phyloP scores from a whole-genome alignment of 805 yeast genomes.

The Lipomyces sp. region DNA sequence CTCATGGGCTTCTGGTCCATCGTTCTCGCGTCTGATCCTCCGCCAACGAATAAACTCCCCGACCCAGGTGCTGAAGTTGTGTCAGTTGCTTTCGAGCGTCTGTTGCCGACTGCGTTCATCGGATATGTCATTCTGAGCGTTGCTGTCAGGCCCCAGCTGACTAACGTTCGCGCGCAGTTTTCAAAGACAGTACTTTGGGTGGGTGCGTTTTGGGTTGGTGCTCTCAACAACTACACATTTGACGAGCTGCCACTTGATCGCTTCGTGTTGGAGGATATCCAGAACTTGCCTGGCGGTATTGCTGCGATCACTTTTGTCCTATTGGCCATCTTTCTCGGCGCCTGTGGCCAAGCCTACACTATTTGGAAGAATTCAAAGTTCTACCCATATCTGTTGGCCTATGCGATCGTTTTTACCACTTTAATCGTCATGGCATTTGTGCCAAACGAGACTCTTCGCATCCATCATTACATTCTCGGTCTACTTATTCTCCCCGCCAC shows the following conservation, averaged over 20 bases:
- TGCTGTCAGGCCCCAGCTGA: conserved; percentile 34
- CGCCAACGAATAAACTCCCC: conserved; percentile 52
- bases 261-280: conserved; percentile 65
- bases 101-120: conserved; percentile 71
- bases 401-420: conserved; percentile 46
- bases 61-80: conserved; percentile 58
- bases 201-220: conserved; percentile 78
- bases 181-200: conserved; percentile 60
- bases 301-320: conserved; percentile 57
- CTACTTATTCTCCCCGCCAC: conserved; percentile 80
- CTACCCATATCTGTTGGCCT: conserved; percentile 54
- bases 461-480: conserved; percentile 70
- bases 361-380: conserved; percentile 68
- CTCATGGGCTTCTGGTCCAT: conserved; percentile 83
- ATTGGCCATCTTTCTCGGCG: conserved; percentile 50
- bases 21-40: conserved; percentile 77
- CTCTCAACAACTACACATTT: conserved; percentile 80
- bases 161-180: conserved; percentile 33
- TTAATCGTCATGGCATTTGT: conserved; percentile 48
- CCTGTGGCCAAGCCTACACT: conserved; percentile 67
- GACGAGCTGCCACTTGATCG: conserved; percentile 88
- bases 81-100: conserved; percentile 68
- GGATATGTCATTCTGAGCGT: conserved; percentile 66
- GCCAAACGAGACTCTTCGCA: conserved; percentile 68
- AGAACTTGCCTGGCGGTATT: conserved; percentile 72